Evolutionary conservation across 257 asterid species (phyloP).

Genomic region (Ophiorrhiza pumila): DNA sequence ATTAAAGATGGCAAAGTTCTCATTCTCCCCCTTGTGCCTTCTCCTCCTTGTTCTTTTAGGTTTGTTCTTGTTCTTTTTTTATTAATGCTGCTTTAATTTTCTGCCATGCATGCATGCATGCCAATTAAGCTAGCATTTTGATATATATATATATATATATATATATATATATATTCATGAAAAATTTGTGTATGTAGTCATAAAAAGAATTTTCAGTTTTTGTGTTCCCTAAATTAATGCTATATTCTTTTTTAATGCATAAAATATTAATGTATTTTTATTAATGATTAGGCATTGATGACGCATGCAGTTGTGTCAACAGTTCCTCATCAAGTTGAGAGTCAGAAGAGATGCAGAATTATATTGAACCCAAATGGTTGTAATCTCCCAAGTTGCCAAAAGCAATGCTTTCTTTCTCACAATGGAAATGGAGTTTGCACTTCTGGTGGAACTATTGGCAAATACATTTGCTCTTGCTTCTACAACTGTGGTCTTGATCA

Average conservation of each 20-base stretch:
- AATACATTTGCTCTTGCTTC: slow-evolving; percentile 17
- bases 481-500: slow-evolving; percentile 19
- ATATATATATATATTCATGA: too few relatives aligned
- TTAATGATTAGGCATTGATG: too few relatives aligned
- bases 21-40: background rate
- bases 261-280: background rate
- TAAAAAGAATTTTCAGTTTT: too few relatives aligned
- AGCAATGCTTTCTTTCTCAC: slow-evolving; percentile 10
- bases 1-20: slow-evolving; percentile 2
- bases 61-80: background rate
- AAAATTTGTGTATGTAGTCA: too few relatives aligned
- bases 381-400: slow-evolving; percentile 13
- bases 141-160: too few relatives aligned
- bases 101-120: background rate
- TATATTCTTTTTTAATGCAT: background rate
- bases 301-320: background rate
- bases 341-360: slow-evolving; percentile 12
- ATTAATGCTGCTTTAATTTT: background rate
- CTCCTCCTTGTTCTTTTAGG: slow-evolving; percentile 8
- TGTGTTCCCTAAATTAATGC: too few relatives aligned
- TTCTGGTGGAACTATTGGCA: background rate
- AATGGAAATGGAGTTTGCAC: slow-evolving; percentile 21
- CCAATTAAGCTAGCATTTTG: too few relatives aligned
- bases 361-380: slow-evolving; percentile 4
- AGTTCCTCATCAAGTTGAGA: background rate